Evolutionary conservation across 2,329 filamentous ascomycete genomes (phyloP), one percentile per base, ranked within the genome.

Genomic region (Orbilia ellipsospora): DNA sequence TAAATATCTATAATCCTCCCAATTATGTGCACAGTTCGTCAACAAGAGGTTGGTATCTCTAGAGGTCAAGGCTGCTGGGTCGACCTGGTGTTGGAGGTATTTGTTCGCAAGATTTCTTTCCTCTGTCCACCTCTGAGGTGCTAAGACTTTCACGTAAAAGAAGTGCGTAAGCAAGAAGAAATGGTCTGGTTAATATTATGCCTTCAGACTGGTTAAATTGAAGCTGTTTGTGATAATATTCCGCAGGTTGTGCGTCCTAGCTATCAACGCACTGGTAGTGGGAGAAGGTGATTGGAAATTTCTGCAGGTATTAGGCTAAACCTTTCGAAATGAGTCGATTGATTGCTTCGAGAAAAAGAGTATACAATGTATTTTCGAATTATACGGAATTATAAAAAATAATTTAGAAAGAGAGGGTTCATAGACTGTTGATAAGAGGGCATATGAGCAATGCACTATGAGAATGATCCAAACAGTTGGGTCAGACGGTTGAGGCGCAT

Each of bases 401-500:
- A 68, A 68, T 56, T 61, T 48, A 45, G 40, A n/a, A 42, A 42
- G 4, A 57, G 42, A 57, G 31, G 44, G 64, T 54, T 72, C 59
- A 70, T 45, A 61, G 44, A 20, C 48, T 52, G 51, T 51, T 31
- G 45, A 50, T 10, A 62, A 59, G 56, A 18, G 31, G 44, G 13
- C 16, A 4, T 63, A 66, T 66, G 62, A 31, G 59, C 54, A 66
- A 68, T 52, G 54, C 50, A 69, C 65, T 55, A 60, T 45, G 59
- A 48, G 60, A 69, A 63, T 68, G 64, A 69, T 64, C 64, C 72
- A 57, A 64, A 69, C 59, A 69, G 72, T 69, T 75, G 72, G 62
- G 59, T 75, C 64, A 69, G 72, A 69, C 60, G 72, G 69, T 68
- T 75, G 65, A 68, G 72, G 72, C 72, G 59, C 59, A 64, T 75